phyloP scores from a whole-genome alignment of 169 alveolate species.

The Plasmodium vivax region DNA sequence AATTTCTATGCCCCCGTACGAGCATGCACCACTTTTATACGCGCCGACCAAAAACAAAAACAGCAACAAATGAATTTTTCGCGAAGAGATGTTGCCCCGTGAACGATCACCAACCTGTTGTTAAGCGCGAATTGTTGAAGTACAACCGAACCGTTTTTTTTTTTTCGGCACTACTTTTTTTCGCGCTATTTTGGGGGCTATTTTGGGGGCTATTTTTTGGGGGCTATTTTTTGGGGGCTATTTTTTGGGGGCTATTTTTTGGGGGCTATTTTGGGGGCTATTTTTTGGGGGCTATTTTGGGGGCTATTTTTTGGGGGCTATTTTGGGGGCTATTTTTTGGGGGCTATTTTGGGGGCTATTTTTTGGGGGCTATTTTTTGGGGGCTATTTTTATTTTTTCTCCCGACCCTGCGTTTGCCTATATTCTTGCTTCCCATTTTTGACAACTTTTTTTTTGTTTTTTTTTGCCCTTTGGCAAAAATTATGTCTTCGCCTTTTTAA shows the following conservation, averaged over 20 bases:
- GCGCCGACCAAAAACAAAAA: not conserved
- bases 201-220: no score
- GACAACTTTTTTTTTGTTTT: no score
- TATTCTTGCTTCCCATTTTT: not conserved
- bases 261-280: not conserved
- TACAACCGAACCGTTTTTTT: not conserved
- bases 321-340: no score
- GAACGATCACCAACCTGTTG: not conserved
- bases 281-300: not conserved
- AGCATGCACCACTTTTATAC: not conserved
- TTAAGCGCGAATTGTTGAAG: not conserved
- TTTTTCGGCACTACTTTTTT: not conserved
- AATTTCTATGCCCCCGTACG: not conserved
- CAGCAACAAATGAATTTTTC: not conserved
- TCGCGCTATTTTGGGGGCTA: not conserved
- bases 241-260: no score
- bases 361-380: not conserved
- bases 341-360: not conserved
- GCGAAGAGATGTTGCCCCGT: not conserved
- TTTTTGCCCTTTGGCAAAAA: no score
- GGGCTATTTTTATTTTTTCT: not conserved
- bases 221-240: no score
- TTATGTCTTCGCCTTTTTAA: no score
- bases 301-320: not conserved
- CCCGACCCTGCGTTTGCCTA: not conserved